A percentile compares a stretch with the other conserved stretches of the same genome.
Conservation (phyloP, 495 filamentous ascomycete genomes). For the Amorphotheca resinae region DNA sequence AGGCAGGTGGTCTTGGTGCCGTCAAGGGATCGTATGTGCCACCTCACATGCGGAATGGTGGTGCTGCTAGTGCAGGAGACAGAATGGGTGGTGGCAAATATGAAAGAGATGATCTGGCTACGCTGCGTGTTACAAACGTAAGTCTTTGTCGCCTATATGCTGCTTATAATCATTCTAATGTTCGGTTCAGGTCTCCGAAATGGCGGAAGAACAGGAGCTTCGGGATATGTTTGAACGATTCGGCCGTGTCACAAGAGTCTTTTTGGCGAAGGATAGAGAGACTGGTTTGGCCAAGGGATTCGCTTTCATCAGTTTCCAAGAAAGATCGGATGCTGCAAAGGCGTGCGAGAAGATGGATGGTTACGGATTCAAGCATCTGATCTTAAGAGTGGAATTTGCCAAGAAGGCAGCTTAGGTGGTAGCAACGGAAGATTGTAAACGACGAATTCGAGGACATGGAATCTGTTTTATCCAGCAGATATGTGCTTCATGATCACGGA, state of each 20-base stretch:
- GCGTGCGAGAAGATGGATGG: constrained; percentile 98
- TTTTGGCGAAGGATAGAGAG: constrained; percentile 92
- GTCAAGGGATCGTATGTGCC: constrained; percentile 80
- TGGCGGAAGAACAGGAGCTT: constrained; percentile 89
- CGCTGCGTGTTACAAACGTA: constrained; percentile 91
- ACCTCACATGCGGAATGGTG: constrained; percentile 67
- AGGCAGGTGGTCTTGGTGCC: constrained; percentile 43
- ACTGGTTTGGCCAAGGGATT: constrained; percentile 94
- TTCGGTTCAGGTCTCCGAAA: constrained; percentile 66
- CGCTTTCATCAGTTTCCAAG: constrained; percentile 92
- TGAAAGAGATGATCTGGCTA: constrained; percentile 92
- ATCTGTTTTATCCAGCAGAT: too few relatives aligned
- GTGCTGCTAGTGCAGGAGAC: constrained; percentile 52
- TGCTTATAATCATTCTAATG: constrained; percentile 1
- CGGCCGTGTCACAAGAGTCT: constrained; percentile 91
- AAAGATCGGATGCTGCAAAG: constrained; percentile 74
- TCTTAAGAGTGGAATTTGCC: constrained; percentile 82
- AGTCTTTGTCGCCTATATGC: constrained; percentile 2
- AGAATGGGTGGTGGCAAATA: constrained; percentile 80
- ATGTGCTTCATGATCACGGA: too few relatives aligned
- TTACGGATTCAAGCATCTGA: constrained; percentile 84
- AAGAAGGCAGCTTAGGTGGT: constrained; percentile 59
- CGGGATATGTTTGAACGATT: constrained; percentile 97
- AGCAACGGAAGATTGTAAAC: background rate
- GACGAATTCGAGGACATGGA: too few relatives aligned